These are phyloP conservation scores for Blastocystis hominis DNA, from an alignment of 352 stramenopile genomes.

Conservation along the genomic window DNA sequence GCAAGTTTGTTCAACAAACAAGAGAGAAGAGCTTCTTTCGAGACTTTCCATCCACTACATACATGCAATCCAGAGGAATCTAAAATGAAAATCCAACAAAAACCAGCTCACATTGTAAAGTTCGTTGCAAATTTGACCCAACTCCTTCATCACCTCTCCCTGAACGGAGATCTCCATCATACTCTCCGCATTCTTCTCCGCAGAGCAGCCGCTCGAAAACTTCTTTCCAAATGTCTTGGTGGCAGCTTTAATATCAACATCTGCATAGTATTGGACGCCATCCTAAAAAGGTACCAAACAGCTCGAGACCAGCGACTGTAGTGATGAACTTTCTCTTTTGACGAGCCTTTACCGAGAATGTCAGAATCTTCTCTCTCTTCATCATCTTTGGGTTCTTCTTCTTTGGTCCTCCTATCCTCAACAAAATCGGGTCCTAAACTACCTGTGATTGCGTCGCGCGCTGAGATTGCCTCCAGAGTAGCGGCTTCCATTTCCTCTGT, in stretches of 20 bases:
- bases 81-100: background rate
- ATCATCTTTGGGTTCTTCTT: constrained; percentile 54
- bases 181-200: constrained; percentile 29
- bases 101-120: constrained; percentile 52
- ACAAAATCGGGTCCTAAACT: background rate
- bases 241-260: constrained; percentile 59
- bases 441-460: background rate
- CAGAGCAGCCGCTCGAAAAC: constrained; percentile 56
- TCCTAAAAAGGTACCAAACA: background rate
- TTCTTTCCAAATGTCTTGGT: constrained; percentile 58
- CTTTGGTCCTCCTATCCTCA: background rate
- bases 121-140: background rate
- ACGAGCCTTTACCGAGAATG: constrained; percentile 42
- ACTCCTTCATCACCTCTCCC: constrained; percentile 52
- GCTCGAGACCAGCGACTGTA: constrained; percentile 52
- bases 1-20: background rate
- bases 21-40: background rate
- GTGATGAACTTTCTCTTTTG: constrained; percentile 59
- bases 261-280: background rate
- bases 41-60: constrained; percentile 22
- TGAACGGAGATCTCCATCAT: constrained; percentile 57
- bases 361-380: constrained; percentile 24
- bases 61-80: constrained; percentile 50
- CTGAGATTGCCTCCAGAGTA: constrained; percentile 28
- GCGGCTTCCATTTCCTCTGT: constrained; percentile 5